Evolutionary conservation across 176 grass and related monocot genomes (phyloP).

Genomic region (Alopecurus myosuroides): DNA sequence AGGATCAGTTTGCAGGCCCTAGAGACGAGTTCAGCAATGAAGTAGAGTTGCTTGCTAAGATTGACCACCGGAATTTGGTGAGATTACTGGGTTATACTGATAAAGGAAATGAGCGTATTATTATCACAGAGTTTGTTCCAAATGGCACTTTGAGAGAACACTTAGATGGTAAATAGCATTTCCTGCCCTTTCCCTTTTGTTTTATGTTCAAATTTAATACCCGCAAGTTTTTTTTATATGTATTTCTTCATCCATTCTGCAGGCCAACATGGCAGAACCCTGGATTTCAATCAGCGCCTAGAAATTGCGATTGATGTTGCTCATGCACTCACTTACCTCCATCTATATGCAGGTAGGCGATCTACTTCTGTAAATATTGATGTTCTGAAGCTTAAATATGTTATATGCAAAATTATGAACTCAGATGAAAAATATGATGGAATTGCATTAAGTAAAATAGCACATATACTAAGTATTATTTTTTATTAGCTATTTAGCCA

Average conservation of each 20-base stretch:
- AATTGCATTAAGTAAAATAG: neutral
- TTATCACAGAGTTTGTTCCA: conserved; percentile 91
- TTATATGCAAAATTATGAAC: neutral
- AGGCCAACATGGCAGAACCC: conserved; percentile 71
- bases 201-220: neutral
- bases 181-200: neutral
- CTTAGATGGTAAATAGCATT: conserved; percentile 71
- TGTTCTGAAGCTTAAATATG: neutral
- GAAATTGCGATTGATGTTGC: conserved; percentile 99
- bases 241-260: conserved; percentile 27
- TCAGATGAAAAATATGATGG: neutral
- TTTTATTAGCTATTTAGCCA: neutral
- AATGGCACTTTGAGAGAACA: conserved; percentile 98
- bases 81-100: conserved; percentile 81
- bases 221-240: neutral
- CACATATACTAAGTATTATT: neutral
- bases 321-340: conserved; percentile 95
- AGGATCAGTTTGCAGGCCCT: conserved; percentile 82
- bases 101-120: conserved; percentile 96
- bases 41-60: conserved; percentile 91
- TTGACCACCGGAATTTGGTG: conserved; percentile 97
- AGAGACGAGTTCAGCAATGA: conserved; percentile 94
- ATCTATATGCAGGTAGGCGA: conserved; percentile 85
- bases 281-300: conserved; percentile 93
- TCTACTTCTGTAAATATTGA: conserved; percentile 3